These are phyloP conservation scores for Jacaranda mimosifolia DNA, from an alignment of 257 asterid species.

Conservation along the genomic window DNA sequence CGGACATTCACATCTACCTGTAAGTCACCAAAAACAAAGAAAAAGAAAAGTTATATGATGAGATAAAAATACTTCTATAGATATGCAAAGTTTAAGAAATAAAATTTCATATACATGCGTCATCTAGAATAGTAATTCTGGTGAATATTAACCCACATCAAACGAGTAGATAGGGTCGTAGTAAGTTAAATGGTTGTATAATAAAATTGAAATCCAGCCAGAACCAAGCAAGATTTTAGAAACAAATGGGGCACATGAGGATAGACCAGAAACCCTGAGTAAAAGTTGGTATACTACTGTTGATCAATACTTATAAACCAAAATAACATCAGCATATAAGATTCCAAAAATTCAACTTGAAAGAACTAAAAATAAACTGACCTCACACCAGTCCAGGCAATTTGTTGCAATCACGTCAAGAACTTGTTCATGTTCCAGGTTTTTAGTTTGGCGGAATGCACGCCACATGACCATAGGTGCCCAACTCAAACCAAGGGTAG, in stretches of 20 bases:
- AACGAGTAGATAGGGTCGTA: neutral
- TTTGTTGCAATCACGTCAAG: conserved; percentile 57
- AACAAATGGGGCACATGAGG: neutral
- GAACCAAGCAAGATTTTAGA: neutral
- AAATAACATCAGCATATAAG: conserved; percentile 1
- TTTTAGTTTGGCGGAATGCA: conserved; percentile 62
- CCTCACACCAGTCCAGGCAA: conserved; percentile 87
- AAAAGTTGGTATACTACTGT: neutral
- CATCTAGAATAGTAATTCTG: neutral
- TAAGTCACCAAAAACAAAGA: conserved; percentile 17
- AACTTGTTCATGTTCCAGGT: conserved; percentile 42
- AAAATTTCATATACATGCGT: neutral
- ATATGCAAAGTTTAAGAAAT: neutral
- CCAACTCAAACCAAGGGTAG: conserved; percentile 79
- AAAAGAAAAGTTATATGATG: conserved; percentile 9
- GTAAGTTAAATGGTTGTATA: neutral
- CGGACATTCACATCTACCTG: conserved; percentile 44
- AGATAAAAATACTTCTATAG: neutral
- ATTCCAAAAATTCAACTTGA: neutral
- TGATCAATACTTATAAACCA: neutral
- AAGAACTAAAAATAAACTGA: conserved; percentile 33
- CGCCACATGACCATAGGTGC: conserved; percentile 95
- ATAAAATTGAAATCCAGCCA: neutral
- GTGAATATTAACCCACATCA: neutral
- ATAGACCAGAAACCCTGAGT: neutral